Percentiles rank a stretch among this genome's conserved stretches.
Evolutionary conservation across 1,284 basidiomycete species (phyloP).

Genomic region (Entoloma clypeatum): DNA sequence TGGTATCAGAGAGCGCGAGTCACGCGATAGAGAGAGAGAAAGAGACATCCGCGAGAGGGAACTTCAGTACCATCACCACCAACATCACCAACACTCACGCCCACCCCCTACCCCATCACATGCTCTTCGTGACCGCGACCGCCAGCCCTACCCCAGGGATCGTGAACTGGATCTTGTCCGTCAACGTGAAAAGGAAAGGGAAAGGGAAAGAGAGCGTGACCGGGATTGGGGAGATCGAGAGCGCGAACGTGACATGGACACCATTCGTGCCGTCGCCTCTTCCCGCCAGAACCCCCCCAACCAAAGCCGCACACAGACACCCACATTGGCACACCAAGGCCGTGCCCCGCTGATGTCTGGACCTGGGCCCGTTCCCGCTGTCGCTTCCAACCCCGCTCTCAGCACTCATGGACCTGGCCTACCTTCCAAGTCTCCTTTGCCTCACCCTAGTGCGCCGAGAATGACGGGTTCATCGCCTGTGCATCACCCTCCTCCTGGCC

Average conservation of each 20-base stretch:
- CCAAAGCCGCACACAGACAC: constrained; percentile 13
- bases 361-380: constrained; percentile 8
- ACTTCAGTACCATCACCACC: constrained; percentile 2
- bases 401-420: no score
- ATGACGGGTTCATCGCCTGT: no score
- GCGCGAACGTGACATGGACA: constrained; percentile 11
- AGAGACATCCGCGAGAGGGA: constrained; percentile 25
- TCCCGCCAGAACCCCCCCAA: constrained; percentile 2
- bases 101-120: neutral
- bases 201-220: constrained; percentile 16
- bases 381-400: constrained; percentile 12
- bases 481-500: no score
- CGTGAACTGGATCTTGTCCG: neutral
- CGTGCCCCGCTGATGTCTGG: constrained; percentile 1
- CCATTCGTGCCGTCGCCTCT: constrained; percentile 10
- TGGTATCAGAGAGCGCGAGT: constrained; percentile 1
- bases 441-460: no score
- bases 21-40: constrained; percentile 19
- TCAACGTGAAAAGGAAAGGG: constrained; percentile 3
- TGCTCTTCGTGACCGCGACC: neutral
- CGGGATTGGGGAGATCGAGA: constrained; percentile 3
- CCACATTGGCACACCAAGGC: constrained; percentile 2
- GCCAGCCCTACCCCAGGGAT: constrained; percentile 1
- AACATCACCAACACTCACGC: constrained; percentile 4
- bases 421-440: neutral